Evolutionary conservation across 495 filamentous ascomycete species (phyloP).

Genomic region (Achaetomiella virescens): DNA sequence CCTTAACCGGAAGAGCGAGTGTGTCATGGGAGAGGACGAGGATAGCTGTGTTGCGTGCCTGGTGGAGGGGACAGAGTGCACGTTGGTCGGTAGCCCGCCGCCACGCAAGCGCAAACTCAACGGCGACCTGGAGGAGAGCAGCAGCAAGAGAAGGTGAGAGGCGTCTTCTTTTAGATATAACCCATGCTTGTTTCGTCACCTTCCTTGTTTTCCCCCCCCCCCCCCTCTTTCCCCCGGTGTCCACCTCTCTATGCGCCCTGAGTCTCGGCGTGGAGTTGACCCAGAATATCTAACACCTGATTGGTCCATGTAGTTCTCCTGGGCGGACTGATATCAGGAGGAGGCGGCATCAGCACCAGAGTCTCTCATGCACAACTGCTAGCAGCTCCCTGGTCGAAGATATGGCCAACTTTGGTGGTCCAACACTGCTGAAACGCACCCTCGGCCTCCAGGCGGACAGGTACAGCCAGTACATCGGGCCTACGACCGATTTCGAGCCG

Average conservation of each 20-base stretch:
- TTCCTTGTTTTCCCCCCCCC: not conserved
- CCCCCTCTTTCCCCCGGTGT: no score
- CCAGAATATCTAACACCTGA: constrained; percentile 34
- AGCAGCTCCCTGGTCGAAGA: constrained; percentile 52
- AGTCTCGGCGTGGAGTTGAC: constrained; percentile 4
- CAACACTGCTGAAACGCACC: constrained; percentile 56
- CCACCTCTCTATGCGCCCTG: constrained; percentile 6
- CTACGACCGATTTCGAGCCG: constrained; percentile 67
- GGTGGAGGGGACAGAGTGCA: constrained; percentile 56
- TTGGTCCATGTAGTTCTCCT: constrained; percentile 45
- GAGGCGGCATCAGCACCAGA: constrained; percentile 46
- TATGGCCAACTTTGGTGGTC: constrained; percentile 56
- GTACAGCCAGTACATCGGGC: constrained; percentile 59
- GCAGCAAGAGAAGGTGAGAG: constrained; percentile 52
- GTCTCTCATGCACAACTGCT: constrained; percentile 47
- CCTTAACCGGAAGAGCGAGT: constrained; percentile 76
- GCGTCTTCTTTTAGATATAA: constrained; percentile 6
- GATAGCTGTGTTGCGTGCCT: constrained; percentile 58
- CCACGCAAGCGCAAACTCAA: constrained; percentile 69
- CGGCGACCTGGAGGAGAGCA: constrained; percentile 52
- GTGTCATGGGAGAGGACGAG: constrained; percentile 74
- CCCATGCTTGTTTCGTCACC: constrained; percentile 8
- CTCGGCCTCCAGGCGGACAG: constrained; percentile 57
- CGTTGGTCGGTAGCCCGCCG: constrained; percentile 58
- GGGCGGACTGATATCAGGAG: constrained; percentile 49